Evolutionary conservation across 2,329 filamentous ascomycete species (phyloP).

Genomic region (Fusarium sororula): DNA sequence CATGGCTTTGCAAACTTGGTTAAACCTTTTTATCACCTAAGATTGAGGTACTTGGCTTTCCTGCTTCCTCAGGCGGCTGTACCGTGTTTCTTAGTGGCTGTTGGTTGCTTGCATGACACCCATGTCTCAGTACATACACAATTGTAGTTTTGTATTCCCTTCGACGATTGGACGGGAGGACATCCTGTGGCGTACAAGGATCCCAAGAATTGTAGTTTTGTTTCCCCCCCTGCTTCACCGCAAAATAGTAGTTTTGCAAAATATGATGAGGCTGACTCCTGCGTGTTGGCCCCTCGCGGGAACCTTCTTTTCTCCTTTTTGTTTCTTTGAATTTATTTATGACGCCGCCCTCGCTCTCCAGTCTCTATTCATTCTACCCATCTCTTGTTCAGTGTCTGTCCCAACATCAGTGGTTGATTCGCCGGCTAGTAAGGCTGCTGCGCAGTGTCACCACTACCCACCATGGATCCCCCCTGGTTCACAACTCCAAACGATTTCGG

Average conservation of each 20-base stretch:
- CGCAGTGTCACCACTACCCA: not conserved
- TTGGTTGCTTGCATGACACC: not conserved
- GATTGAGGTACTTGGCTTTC: not conserved
- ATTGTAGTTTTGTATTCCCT: not conserved
- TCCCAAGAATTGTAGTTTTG: not conserved
- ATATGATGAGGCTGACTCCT: not conserved
- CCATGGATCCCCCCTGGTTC: not conserved
- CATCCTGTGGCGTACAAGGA: not conserved
- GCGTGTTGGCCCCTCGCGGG: too few species aligned
- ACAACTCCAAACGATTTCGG: not conserved
- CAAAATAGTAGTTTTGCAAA: conserved; percentile 3
- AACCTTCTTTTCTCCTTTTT: not conserved
- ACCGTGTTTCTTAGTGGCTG: not conserved
- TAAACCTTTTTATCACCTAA: fast-evolving
- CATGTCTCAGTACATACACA: not conserved
- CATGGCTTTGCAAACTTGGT: fast-evolving
- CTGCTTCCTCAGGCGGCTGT: not conserved
- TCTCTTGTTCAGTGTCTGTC: not conserved
- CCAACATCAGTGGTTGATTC: not conserved
- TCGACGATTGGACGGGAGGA: not conserved
- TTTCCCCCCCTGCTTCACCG: not conserved
- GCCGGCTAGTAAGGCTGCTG: not conserved
- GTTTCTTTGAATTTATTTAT: not conserved
- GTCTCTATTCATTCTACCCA: not conserved
- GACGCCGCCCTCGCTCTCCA: not conserved